These are phyloP conservation scores for Cyberlindnera mycetangii DNA, from an alignment of 805 yeast species.

Conservation along the genomic window DNA sequence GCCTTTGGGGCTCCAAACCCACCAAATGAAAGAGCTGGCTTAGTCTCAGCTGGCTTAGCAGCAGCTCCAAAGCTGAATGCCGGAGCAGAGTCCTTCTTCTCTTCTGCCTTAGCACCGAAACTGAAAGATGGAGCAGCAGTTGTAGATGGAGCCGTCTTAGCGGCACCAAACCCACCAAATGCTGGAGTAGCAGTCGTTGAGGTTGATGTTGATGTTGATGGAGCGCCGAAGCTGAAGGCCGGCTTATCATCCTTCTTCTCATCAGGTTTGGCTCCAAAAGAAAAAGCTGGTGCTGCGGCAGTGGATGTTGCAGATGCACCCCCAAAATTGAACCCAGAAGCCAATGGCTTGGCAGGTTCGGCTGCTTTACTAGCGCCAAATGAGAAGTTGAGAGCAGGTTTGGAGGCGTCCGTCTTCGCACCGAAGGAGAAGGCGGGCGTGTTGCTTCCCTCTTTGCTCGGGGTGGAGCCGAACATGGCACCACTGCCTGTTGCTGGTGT, in stretches of 20 bases:
- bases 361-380: slow-evolving; percentile 11
- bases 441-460: slow-evolving; percentile 20
- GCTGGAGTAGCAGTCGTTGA: slow-evolving; percentile 3
- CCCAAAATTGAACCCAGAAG: slow-evolving; percentile 23
- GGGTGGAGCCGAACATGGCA: slow-evolving; percentile 26
- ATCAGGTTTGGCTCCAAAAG: background rate
- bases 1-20: slow-evolving; percentile 10
- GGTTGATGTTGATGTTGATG: background rate
- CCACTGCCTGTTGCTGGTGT: slow-evolving; percentile 24
- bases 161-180: slow-evolving; percentile 11
- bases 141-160: slow-evolving; percentile 5
- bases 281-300: background rate
- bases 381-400: slow-evolving; percentile 7
- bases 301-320: background rate
- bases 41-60: slow-evolving; percentile 3
- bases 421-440: slow-evolving; percentile 16
- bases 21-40: slow-evolving; percentile 12
- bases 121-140: slow-evolving; percentile 20
- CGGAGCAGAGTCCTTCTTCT: slow-evolving; percentile 2
- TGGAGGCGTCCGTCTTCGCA: slow-evolving; percentile 2
- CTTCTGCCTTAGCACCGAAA: slow-evolving; percentile 14
- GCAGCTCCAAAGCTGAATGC: slow-evolving; percentile 7
- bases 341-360: slow-evolving; percentile 6
- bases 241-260: slow-evolving; percentile 1
- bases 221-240: slow-evolving; percentile 13